Percentiles rank a stretch among this genome's conserved stretches.
Conservation (phyloP, 2,329 filamentous ascomycete species). For the Claviceps spartinae region DNA sequence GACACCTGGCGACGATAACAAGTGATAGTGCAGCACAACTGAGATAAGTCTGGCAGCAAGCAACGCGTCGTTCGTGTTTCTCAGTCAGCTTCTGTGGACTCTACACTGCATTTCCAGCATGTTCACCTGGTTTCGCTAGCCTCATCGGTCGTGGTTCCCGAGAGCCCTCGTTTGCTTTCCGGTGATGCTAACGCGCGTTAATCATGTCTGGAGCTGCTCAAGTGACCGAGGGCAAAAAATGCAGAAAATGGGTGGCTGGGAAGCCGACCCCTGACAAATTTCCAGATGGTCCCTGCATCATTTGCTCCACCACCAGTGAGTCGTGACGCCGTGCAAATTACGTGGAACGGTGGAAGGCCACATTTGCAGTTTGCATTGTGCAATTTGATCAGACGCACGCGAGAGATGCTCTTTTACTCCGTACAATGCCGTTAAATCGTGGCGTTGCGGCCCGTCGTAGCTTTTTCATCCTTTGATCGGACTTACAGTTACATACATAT, state of each 20-base stretch:
- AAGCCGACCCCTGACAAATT: not conserved
- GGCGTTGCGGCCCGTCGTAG: not conserved
- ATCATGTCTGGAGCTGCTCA: not conserved
- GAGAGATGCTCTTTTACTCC: not conserved
- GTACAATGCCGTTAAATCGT: not conserved
- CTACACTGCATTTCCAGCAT: not conserved
- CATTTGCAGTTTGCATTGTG: no score
- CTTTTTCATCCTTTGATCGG: not conserved
- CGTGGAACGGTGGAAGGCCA: no score
- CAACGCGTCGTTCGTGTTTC: no score
- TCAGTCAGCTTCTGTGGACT: not conserved
- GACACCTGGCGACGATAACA: slow-evolving; percentile 15
- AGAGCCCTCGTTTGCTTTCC: not conserved
- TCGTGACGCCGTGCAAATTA: no score
- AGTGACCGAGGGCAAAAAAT: not conserved
- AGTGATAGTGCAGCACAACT: slow-evolving; percentile 9
- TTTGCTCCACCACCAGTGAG: no score
- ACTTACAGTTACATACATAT: not conserved
- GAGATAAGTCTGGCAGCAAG: not conserved
- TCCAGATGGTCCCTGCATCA: not conserved
- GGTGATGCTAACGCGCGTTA: slow-evolving; percentile 1
- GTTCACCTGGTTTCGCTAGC: not conserved
- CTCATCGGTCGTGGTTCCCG: not conserved
- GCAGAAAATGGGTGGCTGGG: slow-evolving; percentile 1
- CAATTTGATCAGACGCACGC: not conserved